Base-by-base conservation (phyloP, 352 stramenopile species). In the Phytophthora tentaculata region DNA sequence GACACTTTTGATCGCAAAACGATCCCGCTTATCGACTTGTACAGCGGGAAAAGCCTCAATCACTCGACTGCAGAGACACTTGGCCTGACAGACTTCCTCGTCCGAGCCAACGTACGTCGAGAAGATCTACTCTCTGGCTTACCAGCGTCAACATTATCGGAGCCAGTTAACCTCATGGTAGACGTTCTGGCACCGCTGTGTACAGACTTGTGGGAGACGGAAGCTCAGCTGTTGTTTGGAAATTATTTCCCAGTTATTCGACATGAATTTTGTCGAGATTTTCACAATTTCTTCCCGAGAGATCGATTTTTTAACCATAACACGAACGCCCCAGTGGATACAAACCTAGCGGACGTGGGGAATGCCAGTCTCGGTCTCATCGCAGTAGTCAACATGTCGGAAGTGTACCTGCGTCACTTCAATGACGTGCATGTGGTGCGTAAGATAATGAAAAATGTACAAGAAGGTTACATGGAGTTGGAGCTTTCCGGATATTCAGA, bases 361-460 rank as follows among this genome's bases (percentile, higher is more conserved):
- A 39, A 73, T 16, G 60, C 56, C 0, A 73, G 53, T 10, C 55
- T 73, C 1, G 66, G 66, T 7, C 55, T 73, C 23, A 73, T 73
- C 10, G 60, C 60, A 13, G 61, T 73, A 2, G 60, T 73, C 2
- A 73, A 73, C 22, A 73, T 73, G 66, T 72, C 51, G 24, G 64
- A 62, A 47, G 57, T 69, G 5, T 69, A 64, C 45, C 50, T 82
- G 20, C 57, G 68, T 9, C 74, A 82, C 9, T 80, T 82, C 22
- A 63, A 66, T n/a, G 70, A 79, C 24, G 26, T 17, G 20, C 23
- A 51, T 1, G 75, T 80, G 28, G 47, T 80, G 24, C 72, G 75
- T 6, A 78, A 74, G 51, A 62, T 83, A 53, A 80, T 76, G 63
- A 82, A 76, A 28, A 79, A 76, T 12, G 68, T 82, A 1, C 57